Base-by-base conservation (phyloP, 257 asterid species). In the Linaria vulgaris region DNA sequence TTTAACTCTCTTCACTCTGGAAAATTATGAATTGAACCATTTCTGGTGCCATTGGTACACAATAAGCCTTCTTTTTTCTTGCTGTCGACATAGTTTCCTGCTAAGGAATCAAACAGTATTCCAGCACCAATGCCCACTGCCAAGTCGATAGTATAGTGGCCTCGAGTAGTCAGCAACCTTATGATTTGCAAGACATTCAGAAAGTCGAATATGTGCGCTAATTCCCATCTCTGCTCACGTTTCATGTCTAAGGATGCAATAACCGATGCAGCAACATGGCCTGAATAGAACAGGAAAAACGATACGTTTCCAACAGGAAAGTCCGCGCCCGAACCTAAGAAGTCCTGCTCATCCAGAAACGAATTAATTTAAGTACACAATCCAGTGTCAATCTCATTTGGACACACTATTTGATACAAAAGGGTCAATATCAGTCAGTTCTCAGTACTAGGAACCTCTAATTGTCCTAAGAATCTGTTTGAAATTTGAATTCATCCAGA, bases 261-360 rank as follows among this genome's bases (percentile, higher is more conserved):
- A 5, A 91, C 82, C 0, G 98, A 89, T 38, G 98, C 96, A 6
- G 96, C 97, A 12, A 91, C 97, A 41, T 91, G 97, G 5, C 97
- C 98, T 0, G 95, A 91, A 44, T 82, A 91, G 73, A 91, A 91
- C 46, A 91, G 61, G 84, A 91, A 91, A 74, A 91, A 91, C 17
- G 98, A 91, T 5, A 86, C 95, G 30, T 91, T 91, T n/a, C 98
- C 98, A 0, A 88, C 98, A 0, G 97, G 98, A 49, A 91, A 91
- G 79, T 91, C 97, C 4, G 77, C 96, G 1, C 97, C 98, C 12
- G 98, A 91, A 7, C 95, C 96, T 82, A 91, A 68, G 80, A 91
- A 91, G 21, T 73, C 98, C 98, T 91, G 68, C 46, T 54, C 10
- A 8, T 34, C 41, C 5, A 34, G 41, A 34, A 34, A 34, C 10